Evolutionary conservation across 371 early-diverging fungal species (phyloP).

Genomic region (Mucor saturninus): DNA sequence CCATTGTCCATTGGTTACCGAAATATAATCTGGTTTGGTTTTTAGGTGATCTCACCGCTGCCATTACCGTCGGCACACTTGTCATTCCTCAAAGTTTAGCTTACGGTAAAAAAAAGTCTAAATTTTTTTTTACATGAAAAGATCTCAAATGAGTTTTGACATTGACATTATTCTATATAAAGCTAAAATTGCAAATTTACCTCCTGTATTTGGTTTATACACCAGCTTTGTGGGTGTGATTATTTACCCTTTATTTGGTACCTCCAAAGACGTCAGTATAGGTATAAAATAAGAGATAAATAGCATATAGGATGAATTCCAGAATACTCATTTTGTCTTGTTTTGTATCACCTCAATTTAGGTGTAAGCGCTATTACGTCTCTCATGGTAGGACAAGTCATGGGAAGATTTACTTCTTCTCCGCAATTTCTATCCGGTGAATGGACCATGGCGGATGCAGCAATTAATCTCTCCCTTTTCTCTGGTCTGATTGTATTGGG

Average conservation of each 20-base stretch:
- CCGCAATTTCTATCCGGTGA: slow-evolving; percentile 42
- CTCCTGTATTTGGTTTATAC: slow-evolving; percentile 87
- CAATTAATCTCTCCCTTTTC: slow-evolving; percentile 62
- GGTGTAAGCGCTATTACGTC: slow-evolving; percentile 85
- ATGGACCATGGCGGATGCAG: slow-evolving; percentile 43
- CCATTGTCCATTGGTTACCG: slow-evolving; percentile 72
- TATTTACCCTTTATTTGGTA: slow-evolving; percentile 81
- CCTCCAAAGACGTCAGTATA: slow-evolving; percentile 85
- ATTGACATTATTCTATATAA: background rate
- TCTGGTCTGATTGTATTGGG: slow-evolving; percentile 67
- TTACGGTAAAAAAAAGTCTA: slow-evolving; percentile 49
- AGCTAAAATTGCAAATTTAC: slow-evolving; percentile 83
- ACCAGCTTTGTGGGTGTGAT: slow-evolving; percentile 80
- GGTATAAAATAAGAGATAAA: slow-evolving; percentile 49
- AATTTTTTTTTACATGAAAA: too few species aligned
- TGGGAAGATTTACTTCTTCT: slow-evolving; percentile 49
- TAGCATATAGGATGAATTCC: background rate
- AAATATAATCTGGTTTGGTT: slow-evolving; percentile 78
- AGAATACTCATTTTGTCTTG: background rate
- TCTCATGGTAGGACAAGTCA: slow-evolving; percentile 69
- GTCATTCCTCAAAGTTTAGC: slow-evolving; percentile 87
- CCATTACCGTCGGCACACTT: slow-evolving; percentile 72
- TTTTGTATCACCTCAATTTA: slow-evolving; percentile 11
- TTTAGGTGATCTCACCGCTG: slow-evolving; percentile 73
- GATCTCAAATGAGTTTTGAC: too few species aligned